These are phyloP conservation scores for Dispira simplex DNA, from an alignment of 192 early-diverging fungal genomes.

Conservation along the genomic window DNA sequence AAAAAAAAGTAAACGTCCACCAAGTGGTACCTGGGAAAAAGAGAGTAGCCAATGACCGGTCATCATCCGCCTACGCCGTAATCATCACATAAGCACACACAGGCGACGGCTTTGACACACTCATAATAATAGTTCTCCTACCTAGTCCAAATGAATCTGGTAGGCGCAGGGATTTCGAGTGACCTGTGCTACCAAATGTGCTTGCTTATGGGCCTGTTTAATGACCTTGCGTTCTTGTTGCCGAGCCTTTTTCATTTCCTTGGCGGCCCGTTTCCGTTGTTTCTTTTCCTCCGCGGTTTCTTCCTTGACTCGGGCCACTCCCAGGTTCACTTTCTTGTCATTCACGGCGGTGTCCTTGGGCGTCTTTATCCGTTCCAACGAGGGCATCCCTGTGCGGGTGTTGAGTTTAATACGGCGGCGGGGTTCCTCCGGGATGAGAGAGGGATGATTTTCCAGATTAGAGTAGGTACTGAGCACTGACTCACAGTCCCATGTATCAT, in stretches of 20 bases:
- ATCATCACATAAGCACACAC: no score
- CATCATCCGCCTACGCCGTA: no score
- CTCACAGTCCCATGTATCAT: slow-evolving; percentile 81
- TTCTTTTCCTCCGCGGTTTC: slow-evolving; percentile 92
- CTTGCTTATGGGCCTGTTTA: not conserved
- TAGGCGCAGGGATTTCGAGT: slow-evolving; percentile 9
- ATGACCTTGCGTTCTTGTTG: slow-evolving; percentile 10
- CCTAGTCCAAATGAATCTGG: slow-evolving; percentile 1
- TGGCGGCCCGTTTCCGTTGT: slow-evolving; percentile 70
- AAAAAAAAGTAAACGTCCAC: no score
- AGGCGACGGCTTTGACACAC: not conserved
- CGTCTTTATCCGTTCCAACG: slow-evolving; percentile 26
- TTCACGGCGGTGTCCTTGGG: slow-evolving; percentile 11
- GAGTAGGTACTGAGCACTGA: slow-evolving; percentile 81
- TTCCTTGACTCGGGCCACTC: slow-evolving; percentile 49
- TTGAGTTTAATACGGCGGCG: slow-evolving; percentile 45
- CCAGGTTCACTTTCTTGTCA: slow-evolving; percentile 39
- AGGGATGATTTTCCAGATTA: slow-evolving; percentile 87
- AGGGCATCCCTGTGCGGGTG: slow-evolving; percentile 55
- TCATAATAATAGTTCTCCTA: not conserved
- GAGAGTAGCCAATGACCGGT: no score
- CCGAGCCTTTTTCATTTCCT: slow-evolving; percentile 53
- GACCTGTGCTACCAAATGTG: not conserved
- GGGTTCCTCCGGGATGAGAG: slow-evolving; percentile 52
- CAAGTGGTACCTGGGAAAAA: no score